Evolutionary conservation across 1,284 basidiomycete species (phyloP).

Genomic region (Tylopilus sp.): DNA sequence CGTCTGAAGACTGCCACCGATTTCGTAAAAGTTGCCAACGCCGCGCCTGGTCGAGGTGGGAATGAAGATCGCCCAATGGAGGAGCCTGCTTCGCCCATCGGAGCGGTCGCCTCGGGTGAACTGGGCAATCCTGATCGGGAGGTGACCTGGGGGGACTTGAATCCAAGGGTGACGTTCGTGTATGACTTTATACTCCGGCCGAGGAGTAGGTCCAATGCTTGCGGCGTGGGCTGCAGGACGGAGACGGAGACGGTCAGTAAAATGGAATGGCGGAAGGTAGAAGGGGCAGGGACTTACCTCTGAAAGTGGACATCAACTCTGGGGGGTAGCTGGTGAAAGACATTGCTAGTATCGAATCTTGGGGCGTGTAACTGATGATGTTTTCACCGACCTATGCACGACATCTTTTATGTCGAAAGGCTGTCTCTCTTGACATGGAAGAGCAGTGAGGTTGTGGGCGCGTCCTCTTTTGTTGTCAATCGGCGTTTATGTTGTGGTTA

Average conservation of each 20-base stretch:
- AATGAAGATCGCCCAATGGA: conserved; percentile 27
- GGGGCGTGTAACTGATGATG: neutral
- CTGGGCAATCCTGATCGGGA: conserved; percentile 18
- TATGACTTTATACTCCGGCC: conserved; percentile 9
- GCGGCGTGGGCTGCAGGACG: conserved; percentile 11
- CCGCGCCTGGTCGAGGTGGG: conserved; percentile 21
- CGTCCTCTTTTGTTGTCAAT: neutral
- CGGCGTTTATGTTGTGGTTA: too few species aligned
- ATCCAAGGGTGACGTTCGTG: conserved; percentile 1
- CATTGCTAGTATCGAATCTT: conserved; percentile 7
- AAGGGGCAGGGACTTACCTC: neutral
- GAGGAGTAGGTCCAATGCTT: neutral
- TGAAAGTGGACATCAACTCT: conserved; percentile 12
- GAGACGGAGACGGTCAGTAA: neutral
- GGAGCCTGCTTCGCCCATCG: conserved; percentile 3
- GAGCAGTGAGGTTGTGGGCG: conserved; percentile 2
- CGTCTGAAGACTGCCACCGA: conserved; percentile 12
- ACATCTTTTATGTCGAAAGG: conserved; percentile 3
- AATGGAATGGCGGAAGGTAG: too few species aligned
- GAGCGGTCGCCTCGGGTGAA: conserved; percentile 10
- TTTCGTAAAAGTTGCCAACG: conserved; percentile 23
- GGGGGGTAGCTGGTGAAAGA: conserved; percentile 2
- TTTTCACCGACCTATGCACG: neutral
- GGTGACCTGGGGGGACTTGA: conserved; percentile 11
- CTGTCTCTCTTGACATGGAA: neutral